These are phyloP conservation scores for Epithemia pelagica DNA, from an alignment of 108 stramenopile genomes.

Conservation along the genomic window DNA sequence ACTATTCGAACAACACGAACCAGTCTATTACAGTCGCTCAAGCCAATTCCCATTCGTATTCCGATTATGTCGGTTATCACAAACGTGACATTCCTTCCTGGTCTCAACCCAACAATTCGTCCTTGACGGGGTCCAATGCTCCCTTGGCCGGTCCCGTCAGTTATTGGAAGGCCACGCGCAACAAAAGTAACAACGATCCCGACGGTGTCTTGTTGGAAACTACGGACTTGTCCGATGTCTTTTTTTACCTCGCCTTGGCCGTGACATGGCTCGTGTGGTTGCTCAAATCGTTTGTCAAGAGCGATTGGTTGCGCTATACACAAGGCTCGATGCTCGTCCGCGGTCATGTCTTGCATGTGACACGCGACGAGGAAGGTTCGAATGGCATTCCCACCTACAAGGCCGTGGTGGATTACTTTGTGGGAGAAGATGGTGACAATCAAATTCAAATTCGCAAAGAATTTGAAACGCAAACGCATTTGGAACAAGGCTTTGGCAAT, in stretches of 20 bases:
- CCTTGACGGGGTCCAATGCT: neutral
- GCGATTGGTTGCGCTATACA: slow-evolving; percentile 15
- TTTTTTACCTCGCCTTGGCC: slow-evolving; percentile 38
- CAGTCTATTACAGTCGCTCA: neutral
- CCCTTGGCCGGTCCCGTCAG: neutral
- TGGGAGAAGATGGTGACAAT: slow-evolving; percentile 7
- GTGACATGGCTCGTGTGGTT: slow-evolving; percentile 38
- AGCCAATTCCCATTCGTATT: neutral
- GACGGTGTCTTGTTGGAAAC: neutral
- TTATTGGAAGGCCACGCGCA: neutral
- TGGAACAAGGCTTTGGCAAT: slow-evolving; percentile 55
- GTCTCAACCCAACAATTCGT: neutral
- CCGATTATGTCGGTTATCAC: neutral
- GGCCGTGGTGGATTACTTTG: slow-evolving; percentile 43
- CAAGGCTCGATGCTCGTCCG: slow-evolving; percentile 15
- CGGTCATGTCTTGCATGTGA: slow-evolving; percentile 39
- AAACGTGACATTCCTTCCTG: neutral
- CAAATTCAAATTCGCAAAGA: slow-evolving; percentile 42
- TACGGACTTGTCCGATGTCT: slow-evolving; percentile 34
- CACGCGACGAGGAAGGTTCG: slow-evolving; percentile 27
- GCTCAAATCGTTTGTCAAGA: slow-evolving; percentile 12
- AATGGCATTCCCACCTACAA: slow-evolving; percentile 37
- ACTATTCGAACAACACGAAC: neutral
- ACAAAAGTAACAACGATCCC: neutral
- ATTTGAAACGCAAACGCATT: slow-evolving; percentile 27